Percentiles rank a stretch among this genome's conserved stretches.
phyloP scores from a whole-genome alignment of 495 filamentous ascomycete species.

The Rusavskia elegans region DNA sequence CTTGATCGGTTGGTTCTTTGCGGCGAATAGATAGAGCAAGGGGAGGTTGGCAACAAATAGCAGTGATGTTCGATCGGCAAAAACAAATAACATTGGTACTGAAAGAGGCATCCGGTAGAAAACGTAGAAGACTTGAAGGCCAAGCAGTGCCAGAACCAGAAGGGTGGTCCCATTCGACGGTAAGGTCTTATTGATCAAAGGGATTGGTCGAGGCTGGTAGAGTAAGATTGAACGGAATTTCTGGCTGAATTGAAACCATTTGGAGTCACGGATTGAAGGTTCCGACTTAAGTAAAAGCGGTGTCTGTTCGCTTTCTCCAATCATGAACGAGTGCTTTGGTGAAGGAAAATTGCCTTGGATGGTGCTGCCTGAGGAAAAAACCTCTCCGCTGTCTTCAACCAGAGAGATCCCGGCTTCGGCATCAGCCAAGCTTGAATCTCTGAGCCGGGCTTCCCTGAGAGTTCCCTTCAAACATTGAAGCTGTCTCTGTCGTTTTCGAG shows the following conservation, averaged over 20 bases:
- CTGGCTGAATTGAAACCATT: background rate
- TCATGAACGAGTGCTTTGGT: background rate
- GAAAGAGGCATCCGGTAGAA: slow-evolving; percentile 30
- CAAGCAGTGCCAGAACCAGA: slow-evolving; percentile 29
- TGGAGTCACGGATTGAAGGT: too few relatives aligned
- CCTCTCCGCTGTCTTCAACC: background rate
- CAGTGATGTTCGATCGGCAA: slow-evolving; percentile 37
- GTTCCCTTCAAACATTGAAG: background rate
- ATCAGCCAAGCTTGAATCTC: background rate
- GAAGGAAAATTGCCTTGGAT: slow-evolving; percentile 1
- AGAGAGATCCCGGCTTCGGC: background rate
- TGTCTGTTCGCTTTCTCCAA: background rate
- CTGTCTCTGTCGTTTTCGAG: background rate
- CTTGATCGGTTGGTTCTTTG: slow-evolving; percentile 47
- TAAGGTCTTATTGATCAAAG: slow-evolving; percentile 30
- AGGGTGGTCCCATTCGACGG: slow-evolving; percentile 15
- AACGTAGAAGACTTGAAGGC: slow-evolving; percentile 38
- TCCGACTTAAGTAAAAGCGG: background rate
- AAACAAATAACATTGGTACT: slow-evolving; percentile 11
- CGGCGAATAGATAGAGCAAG: slow-evolving; percentile 41
- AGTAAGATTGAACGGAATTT: slow-evolving; percentile 20
- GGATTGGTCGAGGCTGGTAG: slow-evolving; percentile 38
- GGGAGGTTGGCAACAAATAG: slow-evolving; percentile 43
- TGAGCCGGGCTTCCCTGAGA: background rate
- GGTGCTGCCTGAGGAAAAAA: slow-evolving; percentile 9